These are phyloP conservation scores for Fusarium fujikuroi DNA, from an alignment of 2,329 filamentous ascomycete species.

Conservation along the genomic window DNA sequence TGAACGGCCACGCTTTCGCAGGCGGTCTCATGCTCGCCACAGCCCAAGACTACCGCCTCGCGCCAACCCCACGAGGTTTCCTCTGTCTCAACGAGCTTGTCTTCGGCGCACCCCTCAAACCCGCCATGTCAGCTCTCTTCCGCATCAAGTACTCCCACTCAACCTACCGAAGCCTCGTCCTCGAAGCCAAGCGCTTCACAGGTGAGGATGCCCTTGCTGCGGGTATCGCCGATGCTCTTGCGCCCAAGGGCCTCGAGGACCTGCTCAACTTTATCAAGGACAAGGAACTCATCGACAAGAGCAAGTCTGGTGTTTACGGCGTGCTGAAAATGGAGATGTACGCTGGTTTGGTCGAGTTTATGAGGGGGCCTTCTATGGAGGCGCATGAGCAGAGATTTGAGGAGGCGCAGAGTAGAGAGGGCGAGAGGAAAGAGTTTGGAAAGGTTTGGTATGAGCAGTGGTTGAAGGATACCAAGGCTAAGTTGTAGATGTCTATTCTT, in stretches of 20 bases:
- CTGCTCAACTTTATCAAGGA: slow-evolving; percentile 68
- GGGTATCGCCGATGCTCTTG: slow-evolving; percentile 75
- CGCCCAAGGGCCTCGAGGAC: slow-evolving; percentile 69
- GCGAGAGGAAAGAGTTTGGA: slow-evolving; percentile 56
- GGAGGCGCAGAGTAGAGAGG: slow-evolving; percentile 52
- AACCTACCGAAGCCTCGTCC: slow-evolving; percentile 71
- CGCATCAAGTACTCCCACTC: slow-evolving; percentile 70
- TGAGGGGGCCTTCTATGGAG: slow-evolving; percentile 64
- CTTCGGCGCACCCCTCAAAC: slow-evolving; percentile 78
- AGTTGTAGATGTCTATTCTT: slow-evolving; percentile 44
- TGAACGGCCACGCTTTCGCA: slow-evolving; percentile 85
- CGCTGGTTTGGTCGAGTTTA: slow-evolving; percentile 68
- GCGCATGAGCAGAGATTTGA: slow-evolving; percentile 62
- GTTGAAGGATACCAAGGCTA: slow-evolving; percentile 54
- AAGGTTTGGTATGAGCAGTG: slow-evolving; percentile 62
- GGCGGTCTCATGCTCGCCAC: slow-evolving; percentile 84
- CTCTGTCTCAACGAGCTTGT: slow-evolving; percentile 85
- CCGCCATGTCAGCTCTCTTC: slow-evolving; percentile 80
- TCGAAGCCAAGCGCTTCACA: slow-evolving; percentile 78
- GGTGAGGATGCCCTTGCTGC: slow-evolving; percentile 70
- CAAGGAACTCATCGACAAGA: slow-evolving; percentile 69
- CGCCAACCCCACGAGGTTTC: slow-evolving; percentile 76
- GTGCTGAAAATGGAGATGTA: slow-evolving; percentile 81
- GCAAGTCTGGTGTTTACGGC: slow-evolving; percentile 74
- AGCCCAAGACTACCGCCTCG: slow-evolving; percentile 85